These are phyloP conservation scores for Leccinum rimulosum DNA, from an alignment of 768 basidiomycete species.

Conservation along the genomic window DNA sequence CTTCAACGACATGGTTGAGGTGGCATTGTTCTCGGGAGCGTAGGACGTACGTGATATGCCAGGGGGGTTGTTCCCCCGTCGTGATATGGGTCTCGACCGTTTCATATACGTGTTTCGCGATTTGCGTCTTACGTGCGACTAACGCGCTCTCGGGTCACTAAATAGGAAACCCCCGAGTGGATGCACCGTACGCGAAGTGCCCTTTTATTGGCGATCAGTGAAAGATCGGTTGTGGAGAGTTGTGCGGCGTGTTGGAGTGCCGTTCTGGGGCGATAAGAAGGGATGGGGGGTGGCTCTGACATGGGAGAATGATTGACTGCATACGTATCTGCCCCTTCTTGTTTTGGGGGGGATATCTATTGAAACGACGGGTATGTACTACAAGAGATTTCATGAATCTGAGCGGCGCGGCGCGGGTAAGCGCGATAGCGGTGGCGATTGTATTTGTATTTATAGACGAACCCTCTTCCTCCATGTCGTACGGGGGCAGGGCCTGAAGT, in stretches of 20 bases:
- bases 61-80: not conserved
- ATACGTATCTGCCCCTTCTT: not conserved
- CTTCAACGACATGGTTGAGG: not conserved
- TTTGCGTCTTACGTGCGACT: slow-evolving; percentile 6
- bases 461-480: not conserved
- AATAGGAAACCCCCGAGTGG: slow-evolving; percentile 37
- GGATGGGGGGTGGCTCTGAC: not conserved
- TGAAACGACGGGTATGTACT: slow-evolving; percentile 1
- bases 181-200: slow-evolving; percentile 44
- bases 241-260: slow-evolving; percentile 46
- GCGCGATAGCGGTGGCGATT: not conserved
- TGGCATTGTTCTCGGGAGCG: slow-evolving; percentile 18
- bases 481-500: not conserved
- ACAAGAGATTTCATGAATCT: slow-evolving; percentile 7
- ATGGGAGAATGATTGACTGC: not conserved
- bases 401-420: slow-evolving; percentile 1
- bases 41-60: slow-evolving; percentile 3
- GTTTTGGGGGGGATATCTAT: not conserved
- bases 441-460: not conserved
- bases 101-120: slow-evolving; percentile 7
- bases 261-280: slow-evolving; percentile 8
- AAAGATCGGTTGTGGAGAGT: slow-evolving; percentile 52
- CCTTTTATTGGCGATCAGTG: slow-evolving; percentile 45
- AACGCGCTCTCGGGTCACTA: not conserved
- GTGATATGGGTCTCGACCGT: not conserved